Conservation (phyloP, 192 early-diverging fungal genomes). For the Podila epigama region DNA sequence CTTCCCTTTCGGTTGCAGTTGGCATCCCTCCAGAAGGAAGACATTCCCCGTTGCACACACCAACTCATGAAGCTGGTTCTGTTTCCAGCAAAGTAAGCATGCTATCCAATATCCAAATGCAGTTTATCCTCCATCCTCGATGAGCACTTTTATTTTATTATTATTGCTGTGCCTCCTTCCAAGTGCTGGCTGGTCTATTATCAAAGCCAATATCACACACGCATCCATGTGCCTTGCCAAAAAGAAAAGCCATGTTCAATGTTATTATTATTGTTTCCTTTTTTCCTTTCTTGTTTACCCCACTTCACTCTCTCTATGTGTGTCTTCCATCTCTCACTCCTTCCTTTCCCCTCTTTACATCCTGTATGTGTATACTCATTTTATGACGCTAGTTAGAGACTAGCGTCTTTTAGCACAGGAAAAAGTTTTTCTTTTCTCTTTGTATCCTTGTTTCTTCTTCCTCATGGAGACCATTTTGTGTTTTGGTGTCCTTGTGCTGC, state of each 20-base stretch:
- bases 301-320: not conserved
- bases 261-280: not conserved
- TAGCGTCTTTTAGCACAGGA: too few species aligned
- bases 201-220: too few species aligned
- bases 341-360: too few species aligned
- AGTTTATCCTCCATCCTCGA: not conserved
- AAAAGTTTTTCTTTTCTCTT: too few species aligned
- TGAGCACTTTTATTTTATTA: not conserved
- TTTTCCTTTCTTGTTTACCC: not conserved
- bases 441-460: not conserved
- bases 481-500: too few species aligned
- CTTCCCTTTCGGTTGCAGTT: conserved; percentile 44
- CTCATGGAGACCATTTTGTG: too few species aligned
- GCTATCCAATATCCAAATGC: too few species aligned
- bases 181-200: not conserved
- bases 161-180: not conserved
- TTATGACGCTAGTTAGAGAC: too few species aligned
- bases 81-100: conserved; percentile 43
- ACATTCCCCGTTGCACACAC: conserved; percentile 47
- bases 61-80: conserved; percentile 48
- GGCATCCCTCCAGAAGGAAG: conserved; percentile 34
- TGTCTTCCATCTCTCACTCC: not conserved
- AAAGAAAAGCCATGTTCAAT: not conserved
- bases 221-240: too few species aligned
- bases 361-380: too few species aligned